These are phyloP conservation scores for Sporisorium iseilematis-ciliati DNA, from an alignment of 1,284 basidiomycete genomes.

Conservation along the genomic window DNA sequence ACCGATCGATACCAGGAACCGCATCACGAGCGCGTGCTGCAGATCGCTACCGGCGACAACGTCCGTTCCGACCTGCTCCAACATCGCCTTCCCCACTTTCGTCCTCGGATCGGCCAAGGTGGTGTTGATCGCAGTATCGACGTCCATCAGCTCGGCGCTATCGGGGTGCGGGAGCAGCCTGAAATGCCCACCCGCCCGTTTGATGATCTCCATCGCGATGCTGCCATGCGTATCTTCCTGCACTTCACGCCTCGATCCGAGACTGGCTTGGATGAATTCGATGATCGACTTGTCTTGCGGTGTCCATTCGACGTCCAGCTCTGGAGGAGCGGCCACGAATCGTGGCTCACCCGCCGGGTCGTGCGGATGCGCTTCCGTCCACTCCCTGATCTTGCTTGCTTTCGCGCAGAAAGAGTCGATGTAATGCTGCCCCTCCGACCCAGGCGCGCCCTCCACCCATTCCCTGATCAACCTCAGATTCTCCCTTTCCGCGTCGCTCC, in stretches of 20 bases:
- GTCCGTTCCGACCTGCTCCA: slow-evolving; percentile 32
- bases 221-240: slow-evolving; percentile 78
- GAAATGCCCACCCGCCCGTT: slow-evolving; percentile 72
- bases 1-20: slow-evolving; percentile 50
- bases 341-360: slow-evolving; percentile 76
- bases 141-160: not conserved
- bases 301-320: slow-evolving; percentile 72
- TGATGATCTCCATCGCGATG: slow-evolving; percentile 76
- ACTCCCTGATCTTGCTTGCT: slow-evolving; percentile 29
- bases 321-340: slow-evolving; percentile 60
- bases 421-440: slow-evolving; percentile 26
- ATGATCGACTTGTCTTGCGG: slow-evolving; percentile 77
- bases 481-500: slow-evolving; percentile 77
- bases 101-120: slow-evolving; percentile 14
- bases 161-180: slow-evolving; percentile 36
- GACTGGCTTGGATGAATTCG: slow-evolving; percentile 76
- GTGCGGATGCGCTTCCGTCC: slow-evolving; percentile 69
- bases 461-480: slow-evolving; percentile 74
- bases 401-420: slow-evolving; percentile 69
- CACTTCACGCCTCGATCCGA: slow-evolving; percentile 76
- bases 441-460: slow-evolving; percentile 72
- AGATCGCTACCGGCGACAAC: slow-evolving; percentile 38
- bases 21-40: slow-evolving; percentile 52
- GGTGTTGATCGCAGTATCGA: slow-evolving; percentile 13
- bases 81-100: slow-evolving; percentile 15